Evolutionary conservation across 805 yeast species (phyloP).

Genomic region (Yamadazyma paraphyllophila): DNA sequence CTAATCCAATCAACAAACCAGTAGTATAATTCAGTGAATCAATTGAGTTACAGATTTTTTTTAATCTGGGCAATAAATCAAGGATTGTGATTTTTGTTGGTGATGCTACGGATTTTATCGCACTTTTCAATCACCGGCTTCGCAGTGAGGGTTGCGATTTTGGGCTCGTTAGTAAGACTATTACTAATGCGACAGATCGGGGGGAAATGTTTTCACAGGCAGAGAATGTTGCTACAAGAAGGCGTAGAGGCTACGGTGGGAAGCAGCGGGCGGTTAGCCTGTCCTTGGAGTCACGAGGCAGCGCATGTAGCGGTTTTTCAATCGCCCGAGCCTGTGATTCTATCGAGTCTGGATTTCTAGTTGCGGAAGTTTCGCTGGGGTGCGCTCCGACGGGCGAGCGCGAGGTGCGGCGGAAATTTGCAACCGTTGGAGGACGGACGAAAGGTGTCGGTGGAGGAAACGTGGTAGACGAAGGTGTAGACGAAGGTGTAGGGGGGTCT

Average conservation of each 20-base stretch:
- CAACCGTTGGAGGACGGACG: neutral
- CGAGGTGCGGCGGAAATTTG: neutral
- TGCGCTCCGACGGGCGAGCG: neutral
- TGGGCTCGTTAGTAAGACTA: neutral
- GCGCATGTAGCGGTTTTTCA: no score
- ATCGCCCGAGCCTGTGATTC: neutral
- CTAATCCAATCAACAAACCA: neutral
- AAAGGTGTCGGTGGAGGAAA: no score
- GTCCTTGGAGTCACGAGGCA: no score
- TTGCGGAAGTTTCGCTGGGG: neutral
- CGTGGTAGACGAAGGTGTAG: no score
- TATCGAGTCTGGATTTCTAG: neutral
- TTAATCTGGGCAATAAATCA: neutral
- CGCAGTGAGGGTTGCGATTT: constrained; percentile 5
- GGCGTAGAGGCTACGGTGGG: neutral
- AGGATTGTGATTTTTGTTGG: neutral
- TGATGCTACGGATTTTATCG: constrained; percentile 3
- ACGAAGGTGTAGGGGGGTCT: no score
- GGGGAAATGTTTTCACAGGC: neutral
- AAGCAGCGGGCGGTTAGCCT: no score
- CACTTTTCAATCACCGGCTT: constrained; percentile 6
- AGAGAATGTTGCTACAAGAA: no score
- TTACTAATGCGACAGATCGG: neutral
- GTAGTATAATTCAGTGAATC: neutral
- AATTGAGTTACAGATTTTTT: neutral